Percentiles rank a stretch among this genome's conserved stretches.
These are phyloP conservation scores for Aleurites moluccanus DNA, from an alignment of 441 rosid genomes.

Conservation along the genomic window DNA sequence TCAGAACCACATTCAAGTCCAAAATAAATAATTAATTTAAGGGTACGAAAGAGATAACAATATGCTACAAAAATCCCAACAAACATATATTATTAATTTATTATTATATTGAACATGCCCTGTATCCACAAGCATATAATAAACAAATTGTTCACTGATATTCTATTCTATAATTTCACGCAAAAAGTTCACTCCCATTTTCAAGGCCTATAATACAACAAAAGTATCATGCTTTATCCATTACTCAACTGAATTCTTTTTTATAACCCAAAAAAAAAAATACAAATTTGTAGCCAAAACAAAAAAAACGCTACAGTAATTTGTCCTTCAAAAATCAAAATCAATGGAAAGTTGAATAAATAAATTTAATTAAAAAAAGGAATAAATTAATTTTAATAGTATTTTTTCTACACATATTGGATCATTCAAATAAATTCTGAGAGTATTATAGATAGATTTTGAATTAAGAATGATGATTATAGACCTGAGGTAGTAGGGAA, in stretches of 20 bases:
- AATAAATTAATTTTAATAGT: background rate
- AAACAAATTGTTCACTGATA: background rate
- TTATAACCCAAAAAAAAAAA: background rate
- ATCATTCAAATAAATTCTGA: no score
- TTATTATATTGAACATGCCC: background rate
- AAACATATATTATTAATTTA: background rate
- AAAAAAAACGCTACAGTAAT: no score
- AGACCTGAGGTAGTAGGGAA: constrained; percentile 77
- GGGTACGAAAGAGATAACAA: background rate
- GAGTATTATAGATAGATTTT: no score
- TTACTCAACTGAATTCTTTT: background rate
- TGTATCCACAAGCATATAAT: background rate
- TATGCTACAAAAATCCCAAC: constrained; percentile 2
- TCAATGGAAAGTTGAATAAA: no score
- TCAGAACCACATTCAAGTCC: background rate
- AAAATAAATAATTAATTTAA: background rate
- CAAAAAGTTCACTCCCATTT: no score
- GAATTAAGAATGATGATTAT: background rate
- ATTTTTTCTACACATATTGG: no score
- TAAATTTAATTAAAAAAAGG: background rate
- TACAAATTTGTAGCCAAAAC: no score
- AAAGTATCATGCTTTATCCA: no score
- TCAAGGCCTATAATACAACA: no score
- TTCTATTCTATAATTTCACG: no score
- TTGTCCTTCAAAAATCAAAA: background rate